Evolutionary conservation across 2,329 filamentous ascomycete species (phyloP).

Genomic region (Gaeumannomyces tritici): DNA sequence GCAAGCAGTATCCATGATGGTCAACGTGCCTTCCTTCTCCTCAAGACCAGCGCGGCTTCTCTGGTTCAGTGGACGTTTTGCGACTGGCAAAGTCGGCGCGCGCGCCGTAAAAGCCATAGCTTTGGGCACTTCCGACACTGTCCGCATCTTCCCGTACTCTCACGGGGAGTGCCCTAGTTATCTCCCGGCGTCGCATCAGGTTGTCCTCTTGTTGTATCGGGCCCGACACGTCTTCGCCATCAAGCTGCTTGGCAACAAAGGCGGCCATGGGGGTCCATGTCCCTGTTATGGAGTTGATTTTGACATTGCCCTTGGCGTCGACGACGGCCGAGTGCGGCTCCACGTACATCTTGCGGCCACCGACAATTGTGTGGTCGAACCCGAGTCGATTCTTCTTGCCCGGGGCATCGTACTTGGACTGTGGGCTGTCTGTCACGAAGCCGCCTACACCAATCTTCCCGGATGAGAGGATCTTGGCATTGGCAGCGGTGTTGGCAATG

Average conservation of each 20-base stretch:
- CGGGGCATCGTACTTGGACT: conserved; percentile 29
- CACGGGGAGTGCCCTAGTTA: neutral
- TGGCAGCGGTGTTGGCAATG: conserved; percentile 13
- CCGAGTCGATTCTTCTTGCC: conserved; percentile 16
- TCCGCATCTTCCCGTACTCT: neutral
- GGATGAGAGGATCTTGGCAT: neutral
- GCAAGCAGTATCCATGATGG: neutral
- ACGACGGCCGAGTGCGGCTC: conserved; percentile 32
- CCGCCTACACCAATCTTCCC: conserved; percentile 44
- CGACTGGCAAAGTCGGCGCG: neutral
- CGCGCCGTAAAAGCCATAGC: neutral
- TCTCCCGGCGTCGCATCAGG: neutral
- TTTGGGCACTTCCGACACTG: neutral
- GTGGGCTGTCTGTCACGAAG: conserved; percentile 35
- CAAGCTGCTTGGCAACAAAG: conserved; percentile 35
- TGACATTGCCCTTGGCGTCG: conserved; percentile 39
- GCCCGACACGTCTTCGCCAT: conserved; percentile 14
- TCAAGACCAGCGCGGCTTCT: neutral
- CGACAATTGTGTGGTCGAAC: conserved; percentile 36
- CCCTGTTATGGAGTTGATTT: conserved; percentile 32
- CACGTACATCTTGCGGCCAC: conserved; percentile 46
- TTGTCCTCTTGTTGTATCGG: neutral
- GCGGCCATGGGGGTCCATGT: conserved; percentile 25
- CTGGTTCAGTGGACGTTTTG: neutral
- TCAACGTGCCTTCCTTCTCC: too few species aligned